Base-by-base conservation (phyloP, 139 green algal genomes). In the Volvox reticuliferus region DNA sequence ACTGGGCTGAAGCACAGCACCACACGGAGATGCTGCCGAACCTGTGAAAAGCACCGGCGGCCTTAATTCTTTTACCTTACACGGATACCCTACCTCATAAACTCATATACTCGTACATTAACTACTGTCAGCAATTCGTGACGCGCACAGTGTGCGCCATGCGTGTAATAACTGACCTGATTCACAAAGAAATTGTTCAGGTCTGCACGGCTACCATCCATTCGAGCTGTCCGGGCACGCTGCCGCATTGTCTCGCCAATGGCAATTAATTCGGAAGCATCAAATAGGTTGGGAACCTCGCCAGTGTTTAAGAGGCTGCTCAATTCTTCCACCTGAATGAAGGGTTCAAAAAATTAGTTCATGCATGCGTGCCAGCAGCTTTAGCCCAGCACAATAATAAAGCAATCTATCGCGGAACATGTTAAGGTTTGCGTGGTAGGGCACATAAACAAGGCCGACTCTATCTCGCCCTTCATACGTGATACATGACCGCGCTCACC, bases 271-370 rank as follows among this genome's bases (percentile, higher is more conserved):
- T 96, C 94, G 32, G 93, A 92, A 13, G 93, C 63, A 30, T 91
- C 87, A 30, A 97, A 93, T 69, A 97, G 93, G 93, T 97, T 97
- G 28, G 96, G 96, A 76, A 97, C 95, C 92, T 94, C 92, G 50
- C 92, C 92, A 0, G 95, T 97, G 92, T 98, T 98, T 24, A 98
- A 95, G 68, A 98, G 86, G 90, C 97, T 97, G 63, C 93, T 96
- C 78, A 98, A 90, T 89, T 98, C 96, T 89, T 98, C 95, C 1
- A 98, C 86, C 91, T 93, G 79, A 9, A 9, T 32, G 71, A 79
- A 79, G n/a, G n/a, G n/a, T n/a, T n/a, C n/a, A n/a, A n/a, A n/a
- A n/a, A n/a, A n/a, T n/a, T n/a, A n/a, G n/a, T n/a, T n/a, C n/a
- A n/a, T n/a, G n/a, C 65, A 28, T 73, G 65, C 65, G 12, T 73